Evolutionary conservation across 1,284 basidiomycete genomes (phyloP).

Genomic region (Caloboletus firmus): DNA sequence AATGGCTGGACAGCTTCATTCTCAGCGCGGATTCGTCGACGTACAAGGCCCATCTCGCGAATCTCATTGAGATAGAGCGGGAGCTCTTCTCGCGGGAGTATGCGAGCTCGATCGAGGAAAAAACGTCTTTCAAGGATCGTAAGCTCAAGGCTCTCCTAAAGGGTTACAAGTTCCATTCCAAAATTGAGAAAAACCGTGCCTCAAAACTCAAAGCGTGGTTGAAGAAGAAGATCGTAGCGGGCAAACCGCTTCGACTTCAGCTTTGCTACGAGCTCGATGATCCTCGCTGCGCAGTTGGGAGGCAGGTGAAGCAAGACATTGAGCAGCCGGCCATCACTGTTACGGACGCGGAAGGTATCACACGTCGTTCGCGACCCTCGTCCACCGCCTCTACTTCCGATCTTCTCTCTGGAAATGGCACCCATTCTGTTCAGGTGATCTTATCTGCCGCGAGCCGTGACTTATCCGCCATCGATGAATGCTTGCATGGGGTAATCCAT

Average conservation of each 20-base stretch:
- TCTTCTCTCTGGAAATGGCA: slow-evolving; percentile 20
- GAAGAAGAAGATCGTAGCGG: slow-evolving; percentile 51
- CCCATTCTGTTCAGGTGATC: slow-evolving; percentile 45
- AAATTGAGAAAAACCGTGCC: slow-evolving; percentile 37
- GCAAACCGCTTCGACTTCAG: slow-evolving; percentile 38
- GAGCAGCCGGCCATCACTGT: slow-evolving; percentile 25
- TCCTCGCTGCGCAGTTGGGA: slow-evolving; percentile 40
- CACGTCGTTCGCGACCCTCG: slow-evolving; percentile 14
- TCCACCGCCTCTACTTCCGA: slow-evolving; percentile 5
- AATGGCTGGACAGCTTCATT: slow-evolving; percentile 39
- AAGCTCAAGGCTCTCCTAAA: slow-evolving; percentile 40
- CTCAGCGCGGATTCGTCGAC: slow-evolving; percentile 36
- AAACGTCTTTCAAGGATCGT: slow-evolving; percentile 34
- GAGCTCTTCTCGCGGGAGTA: slow-evolving; percentile 33
- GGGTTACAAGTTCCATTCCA: slow-evolving; percentile 41
- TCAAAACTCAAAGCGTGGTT: slow-evolving; percentile 62
- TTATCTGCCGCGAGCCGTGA: slow-evolving; percentile 55
- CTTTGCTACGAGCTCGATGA: slow-evolving; percentile 40
- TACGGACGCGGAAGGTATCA: slow-evolving; percentile 27
- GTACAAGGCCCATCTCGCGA: slow-evolving; percentile 39
- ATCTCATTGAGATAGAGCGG: slow-evolving; percentile 41
- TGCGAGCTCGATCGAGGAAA: slow-evolving; percentile 30
- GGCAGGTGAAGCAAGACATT: slow-evolving; percentile 35
- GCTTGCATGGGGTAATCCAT: slow-evolving; percentile 29
- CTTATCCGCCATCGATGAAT: slow-evolving; percentile 49